Evolutionary conservation across 2,329 filamentous ascomycete species (phyloP).

Genomic region (Didymella segeticola): DNA sequence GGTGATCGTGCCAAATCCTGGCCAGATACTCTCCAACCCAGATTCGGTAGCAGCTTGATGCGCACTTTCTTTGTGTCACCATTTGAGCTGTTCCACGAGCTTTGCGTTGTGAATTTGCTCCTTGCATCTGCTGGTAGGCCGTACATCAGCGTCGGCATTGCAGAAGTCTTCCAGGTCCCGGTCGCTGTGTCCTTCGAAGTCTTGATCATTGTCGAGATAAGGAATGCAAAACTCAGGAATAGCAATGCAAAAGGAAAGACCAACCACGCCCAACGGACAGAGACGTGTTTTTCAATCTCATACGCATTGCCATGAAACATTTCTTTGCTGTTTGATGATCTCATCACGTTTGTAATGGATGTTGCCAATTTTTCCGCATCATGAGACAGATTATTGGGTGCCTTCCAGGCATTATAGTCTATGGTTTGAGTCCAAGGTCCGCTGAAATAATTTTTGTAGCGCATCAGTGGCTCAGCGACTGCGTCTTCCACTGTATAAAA

Average conservation of each 20-base stretch:
- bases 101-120: conserved; percentile 6
- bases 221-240: conserved; percentile 28
- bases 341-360: conserved; percentile 28
- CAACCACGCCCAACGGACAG: conserved; percentile 36
- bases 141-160: conserved; percentile 38
- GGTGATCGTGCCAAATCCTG: conserved; percentile 11
- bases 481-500: neutral
- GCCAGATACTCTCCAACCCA: conserved; percentile 30
- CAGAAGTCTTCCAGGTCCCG: conserved; percentile 42
- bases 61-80: conserved; percentile 14
- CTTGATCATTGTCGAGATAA: conserved; percentile 32
- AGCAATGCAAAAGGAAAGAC: conserved; percentile 32
- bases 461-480: neutral
- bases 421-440: neutral
- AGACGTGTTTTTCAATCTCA: conserved; percentile 17
- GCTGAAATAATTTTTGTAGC: neutral
- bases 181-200: conserved; percentile 20
- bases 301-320: conserved; percentile 20
- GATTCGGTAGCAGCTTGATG: conserved; percentile 20
- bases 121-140: conserved; percentile 31
- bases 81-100: neutral
- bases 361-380: conserved; percentile 28
- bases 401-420: conserved; percentile 24
- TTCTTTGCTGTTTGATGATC: conserved; percentile 14
- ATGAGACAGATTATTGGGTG: conserved; percentile 29